Base-by-base conservation (phyloP, 768 basidiomycete genomes). In the Trametes sanguinea region DNA sequence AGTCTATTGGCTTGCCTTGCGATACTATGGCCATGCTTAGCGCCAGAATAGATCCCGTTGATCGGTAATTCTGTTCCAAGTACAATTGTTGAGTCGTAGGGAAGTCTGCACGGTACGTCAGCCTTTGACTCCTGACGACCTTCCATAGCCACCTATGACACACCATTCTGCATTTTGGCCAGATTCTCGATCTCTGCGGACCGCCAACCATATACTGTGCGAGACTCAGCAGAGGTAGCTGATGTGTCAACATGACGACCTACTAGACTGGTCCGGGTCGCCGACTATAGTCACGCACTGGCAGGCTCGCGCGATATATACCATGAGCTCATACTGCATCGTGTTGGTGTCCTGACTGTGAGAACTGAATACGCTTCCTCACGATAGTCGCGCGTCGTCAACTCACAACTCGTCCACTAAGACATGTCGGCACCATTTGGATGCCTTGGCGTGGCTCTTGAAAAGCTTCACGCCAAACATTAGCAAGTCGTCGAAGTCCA, bases 211-310 rank as follows among this genome's bases (percentile, higher is more conserved):
- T 94, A 94, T 44, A 94, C 85, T 87, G 59, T 35, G 45, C 22
- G 16, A 7, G 30, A 51, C 32, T 63, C 17, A 64, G 52, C 43
- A 30, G 29, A 33, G 11, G 11, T 50, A n/a, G 65, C 54, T 10
- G 59, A 27, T 30, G 37, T 45, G 1, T 27, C 33, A 11, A 13
- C n/a, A 16, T 16, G 14, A 6, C 33, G 11, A 55, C 78, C 30
- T 65, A 87, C 88, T 94, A 0, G 91, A 92, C 71, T 95, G 94
- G 72, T 95, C 94, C 0, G 94, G 94, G 75, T 95, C 94, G 0
- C 94, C 94, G 2, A 95, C 92, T 43, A 95, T 83, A 4, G 88
- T 92, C 30, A 94, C 78, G 63, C 86, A 84, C 32, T 78, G 74
- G 37, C 76, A 74, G 4, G 74, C 68, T 11, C 77, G 68, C 0